These are phyloP conservation scores for Cercospora canescens DNA, from an alignment of 2,329 filamentous ascomycete genomes.

Conservation along the genomic window DNA sequence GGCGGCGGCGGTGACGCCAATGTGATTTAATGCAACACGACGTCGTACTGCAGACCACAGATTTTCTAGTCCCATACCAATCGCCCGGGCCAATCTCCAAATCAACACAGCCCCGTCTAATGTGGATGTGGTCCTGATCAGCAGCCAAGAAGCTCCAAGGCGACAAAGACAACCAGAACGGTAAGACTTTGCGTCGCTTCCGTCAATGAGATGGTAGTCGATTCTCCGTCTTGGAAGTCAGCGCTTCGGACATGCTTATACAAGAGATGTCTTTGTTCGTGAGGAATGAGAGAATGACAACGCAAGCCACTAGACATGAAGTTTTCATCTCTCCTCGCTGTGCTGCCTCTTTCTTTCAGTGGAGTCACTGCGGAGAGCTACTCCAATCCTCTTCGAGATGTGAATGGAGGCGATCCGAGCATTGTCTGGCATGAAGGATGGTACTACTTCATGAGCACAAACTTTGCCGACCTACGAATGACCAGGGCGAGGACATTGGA, in stretches of 20 bases:
- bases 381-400: slow-evolving; percentile 54
- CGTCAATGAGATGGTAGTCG: neutral
- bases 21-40: neutral
- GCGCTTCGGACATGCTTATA: neutral
- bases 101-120: neutral
- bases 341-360: neutral
- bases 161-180: neutral
- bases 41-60: neutral
- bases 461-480: slow-evolving; percentile 58
- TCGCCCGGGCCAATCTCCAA: neutral
- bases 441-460: slow-evolving; percentile 60
- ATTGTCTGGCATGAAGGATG: slow-evolving; percentile 55
- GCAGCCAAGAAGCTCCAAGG: neutral
- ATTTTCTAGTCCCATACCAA: neutral
- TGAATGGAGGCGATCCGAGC: slow-evolving; percentile 55
- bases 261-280: neutral
- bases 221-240: slow-evolving; percentile 3
- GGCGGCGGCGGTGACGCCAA: neutral
- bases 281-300: neutral
- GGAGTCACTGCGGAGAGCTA: slow-evolving; percentile 35
- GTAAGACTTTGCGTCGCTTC: neutral
- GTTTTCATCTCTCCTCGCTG: neutral
- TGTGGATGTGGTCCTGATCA: neutral
- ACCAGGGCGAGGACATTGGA: slow-evolving; percentile 55
- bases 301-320: neutral